Conservation (phyloP, 2,329 filamentous ascomycete genomes). For the Claviceps purpurea region DNA sequence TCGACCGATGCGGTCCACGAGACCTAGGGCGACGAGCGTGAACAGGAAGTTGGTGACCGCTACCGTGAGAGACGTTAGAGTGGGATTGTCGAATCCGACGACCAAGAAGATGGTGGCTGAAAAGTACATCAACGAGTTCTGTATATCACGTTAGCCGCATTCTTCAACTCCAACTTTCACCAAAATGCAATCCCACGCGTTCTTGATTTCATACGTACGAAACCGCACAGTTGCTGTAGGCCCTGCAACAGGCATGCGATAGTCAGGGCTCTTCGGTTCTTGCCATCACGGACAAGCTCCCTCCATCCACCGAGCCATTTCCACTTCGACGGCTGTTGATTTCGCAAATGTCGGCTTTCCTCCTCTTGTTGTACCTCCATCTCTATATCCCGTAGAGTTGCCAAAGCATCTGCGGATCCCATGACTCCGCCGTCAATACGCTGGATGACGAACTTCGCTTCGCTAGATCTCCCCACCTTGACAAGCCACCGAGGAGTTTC, state of each 20-base stretch:
- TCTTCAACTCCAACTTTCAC: neutral
- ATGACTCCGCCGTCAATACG: constrained; percentile 46
- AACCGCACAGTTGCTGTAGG: constrained; percentile 78
- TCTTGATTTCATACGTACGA: constrained; percentile 36
- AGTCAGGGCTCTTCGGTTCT: constrained; percentile 59
- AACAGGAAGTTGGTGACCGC: constrained; percentile 75
- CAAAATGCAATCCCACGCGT: neutral
- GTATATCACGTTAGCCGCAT: constrained; percentile 3
- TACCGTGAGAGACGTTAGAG: constrained; percentile 65
- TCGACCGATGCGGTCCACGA: constrained; percentile 70
- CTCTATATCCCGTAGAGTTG: constrained; percentile 56
- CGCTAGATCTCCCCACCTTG: constrained; percentile 45
- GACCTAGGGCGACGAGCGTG: constrained; percentile 57
- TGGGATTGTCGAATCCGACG: constrained; percentile 66
- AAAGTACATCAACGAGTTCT: constrained; percentile 89
- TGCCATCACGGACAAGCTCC: constrained; percentile 42
- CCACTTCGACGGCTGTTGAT: constrained; percentile 16
- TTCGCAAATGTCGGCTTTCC: constrained; percentile 28
- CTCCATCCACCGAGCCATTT: constrained; percentile 34
- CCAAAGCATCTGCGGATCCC: constrained; percentile 35
- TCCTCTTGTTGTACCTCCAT: constrained; percentile 60
- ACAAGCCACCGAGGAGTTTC: constrained; percentile 86
- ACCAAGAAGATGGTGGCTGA: constrained; percentile 70
- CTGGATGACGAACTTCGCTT: constrained; percentile 51
- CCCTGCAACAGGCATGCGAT: constrained; percentile 83